Evolutionary conservation across 192 early-diverging fungal species (phyloP).

Genomic region (Umbelopsis ramanniana): DNA sequence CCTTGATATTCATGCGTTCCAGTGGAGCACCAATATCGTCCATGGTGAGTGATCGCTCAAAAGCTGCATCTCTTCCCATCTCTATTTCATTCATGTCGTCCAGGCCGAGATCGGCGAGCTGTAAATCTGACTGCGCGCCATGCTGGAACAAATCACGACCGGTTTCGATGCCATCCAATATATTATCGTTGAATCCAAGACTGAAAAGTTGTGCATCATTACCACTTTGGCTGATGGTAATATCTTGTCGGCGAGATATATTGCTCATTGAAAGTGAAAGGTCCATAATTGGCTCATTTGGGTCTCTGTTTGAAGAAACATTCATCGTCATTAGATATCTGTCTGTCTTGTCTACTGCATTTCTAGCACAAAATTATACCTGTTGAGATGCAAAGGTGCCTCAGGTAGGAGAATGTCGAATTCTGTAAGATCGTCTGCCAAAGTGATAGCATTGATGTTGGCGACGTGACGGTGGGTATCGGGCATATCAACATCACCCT

Average conservation of each 20-base stretch:
- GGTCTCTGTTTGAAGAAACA: neutral
- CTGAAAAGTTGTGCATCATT: conserved; percentile 13
- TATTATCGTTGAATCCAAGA: conserved; percentile 16
- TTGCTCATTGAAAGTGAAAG: conserved; percentile 43
- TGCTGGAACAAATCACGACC: conserved; percentile 25
- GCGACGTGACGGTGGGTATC: conserved; percentile 68
- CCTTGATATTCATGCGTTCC: conserved; percentile 34
- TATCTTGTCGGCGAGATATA: conserved; percentile 71
- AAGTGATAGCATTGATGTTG: conserved; percentile 81
- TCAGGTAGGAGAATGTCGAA: conserved; percentile 91
- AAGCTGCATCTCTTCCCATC: conserved; percentile 58
- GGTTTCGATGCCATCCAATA: conserved; percentile 11
- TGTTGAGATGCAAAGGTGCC: conserved; percentile 48
- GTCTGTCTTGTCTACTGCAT: neutral
- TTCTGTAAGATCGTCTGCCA: conserved; percentile 85
- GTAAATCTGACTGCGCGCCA: conserved; percentile 22
- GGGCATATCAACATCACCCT: conserved; percentile 86
- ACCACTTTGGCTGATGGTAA: conserved; percentile 56
- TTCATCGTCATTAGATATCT: neutral
- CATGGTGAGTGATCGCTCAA: conserved; percentile 37
- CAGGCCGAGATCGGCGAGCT: conserved; percentile 49
- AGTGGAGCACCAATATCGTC: conserved; percentile 37
- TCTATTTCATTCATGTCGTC: conserved; percentile 55
- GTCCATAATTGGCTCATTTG: conserved; percentile 15
- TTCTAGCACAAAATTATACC: neutral